phyloP scores from a whole-genome alignment of 768 basidiomycete species.

The Tylopilus intermedius region DNA sequence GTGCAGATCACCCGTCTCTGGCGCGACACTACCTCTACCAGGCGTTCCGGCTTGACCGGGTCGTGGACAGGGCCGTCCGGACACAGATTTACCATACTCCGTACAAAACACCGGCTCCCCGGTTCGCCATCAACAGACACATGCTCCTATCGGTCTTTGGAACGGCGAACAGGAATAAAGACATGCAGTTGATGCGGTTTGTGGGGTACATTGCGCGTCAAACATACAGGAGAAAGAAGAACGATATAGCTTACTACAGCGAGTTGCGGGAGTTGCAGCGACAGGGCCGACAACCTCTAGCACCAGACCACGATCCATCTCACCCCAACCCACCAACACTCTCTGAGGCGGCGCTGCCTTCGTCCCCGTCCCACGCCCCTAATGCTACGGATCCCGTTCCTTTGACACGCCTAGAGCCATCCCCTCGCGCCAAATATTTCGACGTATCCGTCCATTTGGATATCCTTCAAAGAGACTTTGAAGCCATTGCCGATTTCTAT shows the following conservation, averaged over 20 bases:
- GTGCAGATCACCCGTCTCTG: constrained; percentile 43
- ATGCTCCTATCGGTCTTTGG: constrained; percentile 58
- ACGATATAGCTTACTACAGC: constrained; percentile 41
- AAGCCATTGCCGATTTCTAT: constrained; percentile 44
- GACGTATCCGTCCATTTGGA: constrained; percentile 51
- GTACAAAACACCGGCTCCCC: constrained; percentile 41
- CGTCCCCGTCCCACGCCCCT: background rate
- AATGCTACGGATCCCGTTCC: constrained; percentile 20
- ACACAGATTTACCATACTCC: constrained; percentile 29
- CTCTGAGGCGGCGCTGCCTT: background rate
- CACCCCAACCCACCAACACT: background rate
- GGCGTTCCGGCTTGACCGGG: constrained; percentile 44
- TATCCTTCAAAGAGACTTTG: constrained; percentile 52
- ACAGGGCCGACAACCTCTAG: constrained; percentile 21
- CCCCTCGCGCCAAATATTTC: constrained; percentile 33
- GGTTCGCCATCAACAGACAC: constrained; percentile 48
- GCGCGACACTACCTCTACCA: constrained; percentile 64
- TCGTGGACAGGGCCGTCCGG: constrained; percentile 31
- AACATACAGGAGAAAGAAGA: constrained; percentile 46
- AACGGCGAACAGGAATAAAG: constrained; percentile 53
- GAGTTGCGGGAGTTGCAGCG: constrained; percentile 27
- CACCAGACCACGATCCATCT: constrained; percentile 20
- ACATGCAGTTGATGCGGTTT: constrained; percentile 59
- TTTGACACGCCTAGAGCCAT: constrained; percentile 20
- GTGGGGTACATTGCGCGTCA: constrained; percentile 42